Evolutionary conservation across 164 flowering plant species (phyloP), one percentile per base, ranked within the genome.

Genomic region (Houttuynia cordata): DNA sequence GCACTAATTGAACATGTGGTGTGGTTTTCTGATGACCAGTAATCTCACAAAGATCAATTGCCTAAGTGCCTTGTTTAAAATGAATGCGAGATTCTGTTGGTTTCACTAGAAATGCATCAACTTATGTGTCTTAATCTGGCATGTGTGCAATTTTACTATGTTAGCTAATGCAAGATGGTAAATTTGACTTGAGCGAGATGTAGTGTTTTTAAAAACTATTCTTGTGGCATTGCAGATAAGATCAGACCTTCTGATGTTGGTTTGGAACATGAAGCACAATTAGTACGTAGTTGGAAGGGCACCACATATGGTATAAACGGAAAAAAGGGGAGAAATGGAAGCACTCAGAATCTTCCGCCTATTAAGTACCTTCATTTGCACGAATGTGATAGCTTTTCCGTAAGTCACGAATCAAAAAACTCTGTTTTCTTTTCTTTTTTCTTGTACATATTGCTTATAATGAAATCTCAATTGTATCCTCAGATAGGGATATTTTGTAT

Each of bases 401-500:
- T 92, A 73, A 81, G 98, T 63, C 24, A 52, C 1, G 24, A 20
- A 56, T 22, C 21, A 24, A 5, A 45, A 54, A 22, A 15, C 3
- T 18, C 10, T n/a, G 19, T 47, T 58, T 52, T 58, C 42, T 51
- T 18, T 47, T 7, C 39, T 34, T 23, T 54, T 59, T 42, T 25
- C 17, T 45, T 45, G n/a, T n/a, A n/a, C n/a, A 17, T 17, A 20
- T 24, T 57, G 53, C 21, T 54, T 30, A 54, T 24, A 23, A 24
- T 24, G 55, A 8, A 51, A 57, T 25, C 21, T 25, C 13, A 49
- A 24, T n/a, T 25, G 53, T 18, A 40, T 57, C 61, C 67, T 76
- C 87, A 91, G 98, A 82, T 91, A 59, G 98, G 98, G 65, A 87
- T 91, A 57, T 91, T 91, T 61, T 85, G 92, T 67, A 87, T 91